Conservation (phyloP, 371 early-diverging fungal genomes). For the Mortierella sp. region DNA sequence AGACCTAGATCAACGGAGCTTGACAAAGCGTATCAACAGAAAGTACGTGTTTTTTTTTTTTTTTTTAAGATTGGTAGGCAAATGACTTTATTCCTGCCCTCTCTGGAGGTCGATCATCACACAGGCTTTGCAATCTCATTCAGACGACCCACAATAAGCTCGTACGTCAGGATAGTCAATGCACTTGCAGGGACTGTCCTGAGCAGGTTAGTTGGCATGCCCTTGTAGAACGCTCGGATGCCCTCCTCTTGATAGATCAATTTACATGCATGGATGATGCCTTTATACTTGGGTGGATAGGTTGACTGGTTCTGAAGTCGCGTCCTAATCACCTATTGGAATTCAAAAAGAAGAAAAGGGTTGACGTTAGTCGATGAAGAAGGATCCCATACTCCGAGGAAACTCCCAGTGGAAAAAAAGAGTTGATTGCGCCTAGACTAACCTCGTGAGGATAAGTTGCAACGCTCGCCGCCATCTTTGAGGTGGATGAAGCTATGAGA, state of each 20-base stretch:
- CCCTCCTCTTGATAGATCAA: slow-evolving; percentile 85
- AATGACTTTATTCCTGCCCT: too few species aligned
- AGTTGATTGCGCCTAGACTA: too few species aligned
- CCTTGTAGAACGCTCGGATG: slow-evolving; percentile 85
- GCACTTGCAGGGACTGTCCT: slow-evolving; percentile 92
- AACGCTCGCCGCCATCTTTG: slow-evolving; percentile 89
- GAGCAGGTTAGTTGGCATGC: slow-evolving; percentile 87
- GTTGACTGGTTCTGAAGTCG: slow-evolving; percentile 87
- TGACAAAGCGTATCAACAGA: too few species aligned
- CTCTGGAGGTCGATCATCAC: too few species aligned
- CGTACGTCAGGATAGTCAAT: slow-evolving; percentile 89
- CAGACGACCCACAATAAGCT: slow-evolving; percentile 61
- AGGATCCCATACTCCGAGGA: too few species aligned
- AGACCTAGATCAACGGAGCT: too few species aligned
- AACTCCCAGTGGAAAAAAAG: too few species aligned
- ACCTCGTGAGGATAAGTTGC: slow-evolving; percentile 94
- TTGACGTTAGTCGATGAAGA: too few species aligned
- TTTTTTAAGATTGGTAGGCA: too few species aligned
- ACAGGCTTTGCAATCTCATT: slow-evolving; percentile 45
- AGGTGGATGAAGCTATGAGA: slow-evolving; percentile 80
- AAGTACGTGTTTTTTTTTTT: too few species aligned
- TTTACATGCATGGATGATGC: slow-evolving; percentile 78
- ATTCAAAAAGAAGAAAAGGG: too few species aligned
- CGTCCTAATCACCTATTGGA: slow-evolving; percentile 84
- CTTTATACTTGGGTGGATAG: slow-evolving; percentile 79